phyloP scores from a whole-genome alignment of 352 stramenopile genomes.

The Pythium grandisporangium region DNA sequence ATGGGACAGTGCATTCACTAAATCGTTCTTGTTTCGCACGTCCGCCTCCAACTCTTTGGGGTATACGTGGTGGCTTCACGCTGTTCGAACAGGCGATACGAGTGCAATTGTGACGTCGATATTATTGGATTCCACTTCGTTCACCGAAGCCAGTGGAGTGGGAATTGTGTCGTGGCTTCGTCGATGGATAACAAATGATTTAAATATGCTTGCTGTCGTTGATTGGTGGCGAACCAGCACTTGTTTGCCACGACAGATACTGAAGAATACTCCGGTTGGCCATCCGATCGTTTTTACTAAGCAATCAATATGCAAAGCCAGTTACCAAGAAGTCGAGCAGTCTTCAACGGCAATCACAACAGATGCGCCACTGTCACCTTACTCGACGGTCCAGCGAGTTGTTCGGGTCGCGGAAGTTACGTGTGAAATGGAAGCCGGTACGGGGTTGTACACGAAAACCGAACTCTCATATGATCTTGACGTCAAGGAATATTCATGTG shows the following conservation, averaged over 20 bases:
- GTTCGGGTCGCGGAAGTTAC: constrained; percentile 20
- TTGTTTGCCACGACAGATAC: constrained; percentile 23
- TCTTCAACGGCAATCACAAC: constrained; percentile 3
- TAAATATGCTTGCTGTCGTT: constrained; percentile 32
- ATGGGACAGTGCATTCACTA: constrained; percentile 17
- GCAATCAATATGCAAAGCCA: constrained; percentile 10
- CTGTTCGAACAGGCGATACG: constrained; percentile 18
- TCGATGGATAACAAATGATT: constrained; percentile 17
- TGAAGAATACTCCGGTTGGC: no score
- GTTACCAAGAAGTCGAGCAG: constrained; percentile 19
- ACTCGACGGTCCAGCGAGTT: constrained; percentile 24
- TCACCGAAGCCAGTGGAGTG: constrained; percentile 4
- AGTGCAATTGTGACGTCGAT: constrained; percentile 1
- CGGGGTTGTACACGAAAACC: constrained; percentile 19
- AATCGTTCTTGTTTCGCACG: constrained; percentile 28
- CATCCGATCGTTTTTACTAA: no score
- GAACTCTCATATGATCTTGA: constrained; percentile 17
- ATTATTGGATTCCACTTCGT: not conserved
- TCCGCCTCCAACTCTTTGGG: constrained; percentile 21
- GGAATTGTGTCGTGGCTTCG: constrained; percentile 29
- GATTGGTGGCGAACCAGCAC: constrained; percentile 45
- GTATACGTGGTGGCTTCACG: constrained; percentile 35
- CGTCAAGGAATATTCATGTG: constrained; percentile 32
- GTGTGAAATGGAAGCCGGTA: constrained; percentile 14
- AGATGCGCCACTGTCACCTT: constrained; percentile 18